These are phyloP conservation scores for Penstemon newberryi DNA, from an alignment of 257 asterid species.

Conservation along the genomic window DNA sequence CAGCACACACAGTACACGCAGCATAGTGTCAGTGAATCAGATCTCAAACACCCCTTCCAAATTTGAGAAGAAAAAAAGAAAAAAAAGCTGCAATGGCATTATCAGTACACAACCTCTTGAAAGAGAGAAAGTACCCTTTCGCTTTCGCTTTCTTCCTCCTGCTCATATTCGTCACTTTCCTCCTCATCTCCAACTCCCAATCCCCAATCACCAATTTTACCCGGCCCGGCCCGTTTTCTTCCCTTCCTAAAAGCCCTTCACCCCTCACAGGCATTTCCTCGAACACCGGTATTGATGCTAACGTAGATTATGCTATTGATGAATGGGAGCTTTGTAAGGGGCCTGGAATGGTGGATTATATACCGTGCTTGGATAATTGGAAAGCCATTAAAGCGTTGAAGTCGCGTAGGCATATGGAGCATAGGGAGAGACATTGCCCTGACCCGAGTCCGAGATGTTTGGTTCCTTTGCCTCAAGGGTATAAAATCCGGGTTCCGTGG, in stretches of 20 bases:
- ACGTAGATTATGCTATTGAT: conserved; percentile 15
- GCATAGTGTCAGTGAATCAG: too few relatives aligned
- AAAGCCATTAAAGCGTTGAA: conserved; percentile 55
- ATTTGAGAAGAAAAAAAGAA: too few relatives aligned
- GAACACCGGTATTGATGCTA: background rate
- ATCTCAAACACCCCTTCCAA: background rate
- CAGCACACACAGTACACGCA: too few relatives aligned
- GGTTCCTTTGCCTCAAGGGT: conserved; percentile 75
- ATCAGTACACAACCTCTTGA: conserved; percentile 55
- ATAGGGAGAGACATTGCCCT: conserved; percentile 97
- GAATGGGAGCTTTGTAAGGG: conserved; percentile 69
- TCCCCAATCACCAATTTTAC: conserved; percentile 48
- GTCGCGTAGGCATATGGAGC: conserved; percentile 79
- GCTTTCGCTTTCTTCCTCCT: conserved; percentile 59
- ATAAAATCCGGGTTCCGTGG: conserved; percentile 80
- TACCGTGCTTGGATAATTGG: conserved; percentile 89
- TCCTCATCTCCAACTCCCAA: conserved; percentile 69
- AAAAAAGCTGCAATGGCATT: conserved; percentile 42
- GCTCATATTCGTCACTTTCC: conserved; percentile 54
- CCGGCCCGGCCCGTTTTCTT: conserved; percentile 18
- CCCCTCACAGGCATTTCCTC: conserved; percentile 16
- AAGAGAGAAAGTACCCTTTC: conserved; percentile 76
- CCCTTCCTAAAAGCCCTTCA: background rate
- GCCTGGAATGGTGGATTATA: conserved; percentile 55
- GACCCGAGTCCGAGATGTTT: conserved; percentile 64